These are phyloP conservation scores for Penicillium sp. DNA, from an alignment of 2,329 filamentous ascomycete species.

Conservation along the genomic window DNA sequence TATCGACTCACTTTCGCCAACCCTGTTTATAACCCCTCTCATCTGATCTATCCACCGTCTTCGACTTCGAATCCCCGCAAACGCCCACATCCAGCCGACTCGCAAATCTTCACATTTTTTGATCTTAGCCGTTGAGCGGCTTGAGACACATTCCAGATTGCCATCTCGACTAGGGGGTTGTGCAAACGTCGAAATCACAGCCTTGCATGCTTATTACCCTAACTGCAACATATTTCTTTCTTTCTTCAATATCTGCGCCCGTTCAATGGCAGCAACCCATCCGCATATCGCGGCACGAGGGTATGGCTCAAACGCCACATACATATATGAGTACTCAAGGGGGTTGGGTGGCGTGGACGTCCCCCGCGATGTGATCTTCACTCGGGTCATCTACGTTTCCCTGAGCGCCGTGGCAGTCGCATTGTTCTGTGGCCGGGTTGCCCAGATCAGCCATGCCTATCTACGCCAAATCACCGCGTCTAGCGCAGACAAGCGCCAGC, in stretches of 20 bases:
- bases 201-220: neutral
- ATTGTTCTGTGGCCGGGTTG: constrained; percentile 43
- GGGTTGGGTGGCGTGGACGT: constrained; percentile 43
- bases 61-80: constrained; percentile 8
- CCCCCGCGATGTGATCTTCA: constrained; percentile 40
- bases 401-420: constrained; percentile 36
- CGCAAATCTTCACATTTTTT: neutral
- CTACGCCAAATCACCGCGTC: constrained; percentile 46
- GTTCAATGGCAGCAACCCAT: constrained; percentile 31
- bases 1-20: neutral
- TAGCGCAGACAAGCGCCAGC: constrained; percentile 38
- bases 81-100: neutral
- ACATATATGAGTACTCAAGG: constrained; percentile 43
- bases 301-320: constrained; percentile 39
- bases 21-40: neutral
- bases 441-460: constrained; percentile 47
- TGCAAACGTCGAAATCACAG: neutral
- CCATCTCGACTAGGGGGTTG: neutral
- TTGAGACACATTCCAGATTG: neutral
- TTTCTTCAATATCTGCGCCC: constrained; percentile 11
- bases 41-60: neutral
- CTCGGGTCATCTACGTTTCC: constrained; percentile 42
- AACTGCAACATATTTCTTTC: constrained; percentile 3
- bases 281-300: constrained; percentile 27
- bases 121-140: neutral